phyloP scores from a whole-genome alignment of 2,329 filamentous ascomycete species.

The Apiospora phragmitis region DNA sequence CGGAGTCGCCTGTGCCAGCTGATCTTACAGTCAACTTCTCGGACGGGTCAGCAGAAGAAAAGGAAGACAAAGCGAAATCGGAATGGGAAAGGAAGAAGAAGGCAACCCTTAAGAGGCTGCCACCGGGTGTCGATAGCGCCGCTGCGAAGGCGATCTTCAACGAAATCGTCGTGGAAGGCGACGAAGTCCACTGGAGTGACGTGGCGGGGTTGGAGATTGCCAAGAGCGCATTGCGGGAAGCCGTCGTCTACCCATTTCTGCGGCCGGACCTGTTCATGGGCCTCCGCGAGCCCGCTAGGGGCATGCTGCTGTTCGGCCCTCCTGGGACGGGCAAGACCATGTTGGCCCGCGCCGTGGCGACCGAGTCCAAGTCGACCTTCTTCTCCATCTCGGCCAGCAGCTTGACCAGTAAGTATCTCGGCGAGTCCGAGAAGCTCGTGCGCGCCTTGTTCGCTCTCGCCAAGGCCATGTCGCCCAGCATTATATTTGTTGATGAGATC shows the following conservation, averaged over 20 bases:
- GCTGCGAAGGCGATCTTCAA: constrained; percentile 93
- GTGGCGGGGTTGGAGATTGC: constrained; percentile 88
- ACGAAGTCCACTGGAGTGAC: constrained; percentile 93
- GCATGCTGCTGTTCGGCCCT: constrained; percentile 94
- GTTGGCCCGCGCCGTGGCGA: constrained; percentile 91
- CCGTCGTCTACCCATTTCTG: constrained; percentile 94
- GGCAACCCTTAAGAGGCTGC: constrained; percentile 73
- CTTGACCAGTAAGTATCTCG: constrained; percentile 92
- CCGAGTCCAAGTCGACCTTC: constrained; percentile 91
- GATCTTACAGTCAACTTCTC: constrained; percentile 50
- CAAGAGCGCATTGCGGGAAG: constrained; percentile 90
- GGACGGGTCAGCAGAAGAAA: constrained; percentile 42
- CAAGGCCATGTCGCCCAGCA: constrained; percentile 84
- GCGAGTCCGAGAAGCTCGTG: constrained; percentile 95
- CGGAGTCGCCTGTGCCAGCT: constrained; percentile 40
- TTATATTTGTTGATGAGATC: constrained; percentile 98
- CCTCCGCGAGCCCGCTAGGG: constrained; percentile 86
- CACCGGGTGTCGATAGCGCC: constrained; percentile 75
- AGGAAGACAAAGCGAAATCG: constrained; percentile 30
- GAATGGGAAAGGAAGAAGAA: constrained; percentile 64
- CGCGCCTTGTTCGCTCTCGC: constrained; percentile 89
- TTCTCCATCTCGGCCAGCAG: constrained; percentile 96
- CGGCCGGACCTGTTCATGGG: constrained; percentile 96
- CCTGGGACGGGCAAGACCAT: constrained; percentile 99
- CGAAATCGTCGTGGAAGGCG: constrained; percentile 91